Percentiles rank a stretch among this genome's conserved stretches.
Evolutionary conservation across 2,329 filamentous ascomycete species (phyloP).

Genomic region (Cercospora sp.): DNA sequence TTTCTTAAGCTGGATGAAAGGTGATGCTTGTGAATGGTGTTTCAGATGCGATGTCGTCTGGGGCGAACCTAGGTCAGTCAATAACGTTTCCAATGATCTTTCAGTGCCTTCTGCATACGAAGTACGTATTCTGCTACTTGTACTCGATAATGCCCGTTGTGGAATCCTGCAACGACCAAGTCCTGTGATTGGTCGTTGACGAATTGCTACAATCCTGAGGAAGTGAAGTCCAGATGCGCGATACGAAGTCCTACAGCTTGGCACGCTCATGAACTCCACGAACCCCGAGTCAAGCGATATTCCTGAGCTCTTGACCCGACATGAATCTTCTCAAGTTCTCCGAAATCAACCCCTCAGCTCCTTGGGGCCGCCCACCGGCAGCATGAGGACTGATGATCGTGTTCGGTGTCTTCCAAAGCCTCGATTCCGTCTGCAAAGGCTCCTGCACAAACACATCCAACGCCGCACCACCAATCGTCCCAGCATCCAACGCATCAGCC

Average conservation of each 20-base stretch:
- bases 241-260: background rate
- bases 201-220: background rate
- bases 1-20: background rate
- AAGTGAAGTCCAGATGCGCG: background rate
- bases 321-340: conserved; percentile 62
- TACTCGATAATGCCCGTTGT: background rate
- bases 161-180: background rate
- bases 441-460: conserved; percentile 54
- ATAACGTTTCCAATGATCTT: background rate
- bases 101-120: background rate
- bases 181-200: background rate
- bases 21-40: background rate
- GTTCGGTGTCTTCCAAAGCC: conserved; percentile 55
- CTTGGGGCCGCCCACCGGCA: conserved; percentile 62
- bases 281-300: conserved; percentile 39
- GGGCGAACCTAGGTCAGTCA: background rate
- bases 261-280: background rate
- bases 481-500: conserved; percentile 48
- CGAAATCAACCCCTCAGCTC: conserved; percentile 59
- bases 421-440: conserved; percentile 51
- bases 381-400: conserved; percentile 58
- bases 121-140: background rate
- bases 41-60: background rate
- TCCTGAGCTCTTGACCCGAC: conserved; percentile 60
- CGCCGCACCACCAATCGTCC: conserved; percentile 51